Conservation (phyloP, 805 yeast species). For the Nakazawaea wickerhamii region DNA sequence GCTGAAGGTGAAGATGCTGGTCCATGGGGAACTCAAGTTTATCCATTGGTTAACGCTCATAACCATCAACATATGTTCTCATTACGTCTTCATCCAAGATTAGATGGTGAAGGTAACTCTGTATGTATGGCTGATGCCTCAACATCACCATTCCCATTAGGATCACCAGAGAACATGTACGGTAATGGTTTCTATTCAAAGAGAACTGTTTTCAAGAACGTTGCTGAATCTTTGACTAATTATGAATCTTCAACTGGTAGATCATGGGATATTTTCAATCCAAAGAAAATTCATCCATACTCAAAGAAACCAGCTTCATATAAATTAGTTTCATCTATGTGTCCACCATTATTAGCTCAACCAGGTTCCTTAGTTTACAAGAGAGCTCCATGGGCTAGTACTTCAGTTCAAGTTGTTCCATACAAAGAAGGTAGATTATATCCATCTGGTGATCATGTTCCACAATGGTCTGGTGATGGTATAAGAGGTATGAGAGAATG, state of each 20-base stretch:
- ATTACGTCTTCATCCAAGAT: conserved; percentile 71
- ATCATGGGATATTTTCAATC: conserved; percentile 77
- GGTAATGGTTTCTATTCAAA: conserved; percentile 73
- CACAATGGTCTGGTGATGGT: conserved; percentile 71
- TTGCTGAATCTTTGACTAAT: conserved; percentile 58
- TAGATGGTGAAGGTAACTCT: conserved; percentile 77
- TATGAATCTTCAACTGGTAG: conserved; percentile 59
- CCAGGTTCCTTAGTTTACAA: conserved; percentile 70
- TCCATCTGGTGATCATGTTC: conserved; percentile 78
- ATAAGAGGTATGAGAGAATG: conserved; percentile 60
- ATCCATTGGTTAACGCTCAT: conserved; percentile 78
- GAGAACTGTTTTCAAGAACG: conserved; percentile 62
- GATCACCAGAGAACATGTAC: conserved; percentile 65
- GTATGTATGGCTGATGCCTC: conserved; percentile 63
- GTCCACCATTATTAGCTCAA: conserved; percentile 68
- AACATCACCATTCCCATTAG: conserved; percentile 53
- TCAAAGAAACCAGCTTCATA: conserved; percentile 74
- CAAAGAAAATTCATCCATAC: conserved; percentile 56
- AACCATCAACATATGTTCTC: conserved; percentile 84
- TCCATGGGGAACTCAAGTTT: conserved; percentile 78
- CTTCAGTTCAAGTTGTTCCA: conserved; percentile 64
- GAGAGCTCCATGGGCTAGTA: conserved; percentile 79
- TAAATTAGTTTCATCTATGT: conserved; percentile 70
- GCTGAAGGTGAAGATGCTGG: conserved; percentile 61
- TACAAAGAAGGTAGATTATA: conserved; percentile 68